Conservation (phyloP, 331 rosid species). For the Malus hybrid region DNA sequence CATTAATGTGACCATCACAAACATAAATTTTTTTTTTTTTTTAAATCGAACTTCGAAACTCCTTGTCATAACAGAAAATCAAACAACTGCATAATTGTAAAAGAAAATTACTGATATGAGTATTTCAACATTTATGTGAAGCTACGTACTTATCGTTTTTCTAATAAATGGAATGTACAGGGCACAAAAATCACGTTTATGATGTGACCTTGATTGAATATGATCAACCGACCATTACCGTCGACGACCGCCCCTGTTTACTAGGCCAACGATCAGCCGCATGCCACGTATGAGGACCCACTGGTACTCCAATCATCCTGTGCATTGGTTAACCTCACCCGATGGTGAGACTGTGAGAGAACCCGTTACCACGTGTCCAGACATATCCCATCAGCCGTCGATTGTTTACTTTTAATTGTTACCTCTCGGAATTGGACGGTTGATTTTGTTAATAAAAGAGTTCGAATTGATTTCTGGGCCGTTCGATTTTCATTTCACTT, state of each 20-base stretch:
- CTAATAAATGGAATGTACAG: not conserved
- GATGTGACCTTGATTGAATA: not conserved
- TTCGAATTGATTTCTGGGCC: not conserved
- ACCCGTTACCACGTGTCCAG: not conserved
- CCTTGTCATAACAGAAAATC: not conserved
- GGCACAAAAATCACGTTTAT: constrained; percentile 3
- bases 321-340: not conserved
- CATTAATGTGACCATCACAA: not conserved
- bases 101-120: not conserved
- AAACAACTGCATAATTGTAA: not conserved
- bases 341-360: not conserved
- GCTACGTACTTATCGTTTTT: not conserved
- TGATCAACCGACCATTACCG: not conserved
- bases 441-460: not conserved
- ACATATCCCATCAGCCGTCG: not conserved
- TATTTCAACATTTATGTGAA: not conserved
- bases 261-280: not conserved
- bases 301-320: not conserved
- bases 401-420: not conserved
- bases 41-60: not conserved
- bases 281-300: not conserved
- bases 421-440: not conserved
- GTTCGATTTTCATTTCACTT: not conserved
- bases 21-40: not conserved
- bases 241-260: not conserved